These are phyloP conservation scores for Rugosomyces carneus DNA, from an alignment of 1,284 basidiomycete genomes.

Conservation along the genomic window DNA sequence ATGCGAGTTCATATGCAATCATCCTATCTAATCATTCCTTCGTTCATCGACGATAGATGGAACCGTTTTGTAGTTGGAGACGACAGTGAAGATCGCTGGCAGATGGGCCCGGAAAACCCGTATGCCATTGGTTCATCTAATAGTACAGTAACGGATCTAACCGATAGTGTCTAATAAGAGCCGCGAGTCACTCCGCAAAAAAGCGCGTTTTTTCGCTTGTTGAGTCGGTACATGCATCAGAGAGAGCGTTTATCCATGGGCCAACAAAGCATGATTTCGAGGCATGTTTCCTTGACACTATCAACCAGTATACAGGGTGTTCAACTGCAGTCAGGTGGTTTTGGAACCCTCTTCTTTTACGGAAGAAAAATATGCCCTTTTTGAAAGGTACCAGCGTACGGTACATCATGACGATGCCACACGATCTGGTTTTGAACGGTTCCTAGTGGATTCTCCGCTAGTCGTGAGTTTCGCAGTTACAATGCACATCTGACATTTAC, in stretches of 20 bases:
- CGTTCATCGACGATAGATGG: slow-evolving; percentile 47
- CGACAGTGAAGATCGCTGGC: slow-evolving; percentile 32
- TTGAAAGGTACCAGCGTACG: slow-evolving; percentile 66
- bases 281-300: slow-evolving; percentile 29
- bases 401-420: slow-evolving; percentile 72
- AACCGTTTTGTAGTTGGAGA: slow-evolving; percentile 64
- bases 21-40: neutral
- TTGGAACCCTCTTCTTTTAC: slow-evolving; percentile 74
- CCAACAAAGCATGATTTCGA: slow-evolving; percentile 38
- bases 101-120: slow-evolving; percentile 22
- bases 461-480: slow-evolving; percentile 37
- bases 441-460: slow-evolving; percentile 79
- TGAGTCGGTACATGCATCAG: slow-evolving; percentile 43
- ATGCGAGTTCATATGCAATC: neutral
- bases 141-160: neutral
- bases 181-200: slow-evolving; percentile 11
- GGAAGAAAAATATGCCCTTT: slow-evolving; percentile 77
- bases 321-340: slow-evolving; percentile 42
- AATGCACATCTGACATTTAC: slow-evolving; percentile 1
- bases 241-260: slow-evolving; percentile 22
- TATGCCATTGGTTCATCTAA: slow-evolving; percentile 3
- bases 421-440: slow-evolving; percentile 55
- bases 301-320: no score
- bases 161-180: neutral
- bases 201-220: slow-evolving; percentile 32